Evolutionary conservation across 176 grass and related monocot species (phyloP), one percentile per base, ranked within the genome.

Genomic region (Guadua angustifolia): DNA sequence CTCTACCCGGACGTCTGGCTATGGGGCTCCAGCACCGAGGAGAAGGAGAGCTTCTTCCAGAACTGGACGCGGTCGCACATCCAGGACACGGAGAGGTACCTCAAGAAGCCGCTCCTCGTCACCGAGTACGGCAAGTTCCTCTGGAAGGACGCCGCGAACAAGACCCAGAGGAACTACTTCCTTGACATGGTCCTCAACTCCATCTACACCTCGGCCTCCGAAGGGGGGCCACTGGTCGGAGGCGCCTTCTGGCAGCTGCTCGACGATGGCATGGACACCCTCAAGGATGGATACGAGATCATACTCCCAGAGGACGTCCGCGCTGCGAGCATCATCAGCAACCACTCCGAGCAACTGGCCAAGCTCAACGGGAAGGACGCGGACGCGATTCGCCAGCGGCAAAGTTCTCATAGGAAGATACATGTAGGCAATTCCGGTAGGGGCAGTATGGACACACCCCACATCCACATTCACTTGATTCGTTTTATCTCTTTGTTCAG

Each of bases 1-100:
- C 91, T 88, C 10, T 98, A 98, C 82, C 95, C 95, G 9, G 92
- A 98, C 68, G 62, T 79, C 82, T 98, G 95, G 95, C 84, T 90
- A 39, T 79, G 88, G 88, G 88, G 88, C 73, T 19, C 58, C 38
- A 57, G 16, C 73, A 58, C 74, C 21, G 66, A 17, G 39, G 0
- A 21, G 58, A 74, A 86, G 84, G 29, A 9, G 3, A 33, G 15
- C 38, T 90, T 90, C 88, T 43, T 83, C 84, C 21, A 6, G 0
- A 79, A 79, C 79, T 90, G 88, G 88, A 90, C 88, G 11, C 59
- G 29, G 3, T 46, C 88, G 0, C 88, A 90, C 42, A 15, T n/a
- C 7, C 5, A 0, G 0, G 79, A 58, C 84, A 32, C 88, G 0
- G 6, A 66, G 0, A n/a, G 0, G 0, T 66, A 73, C 59, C 49